Conservation (phyloP, 1,284 basidiomycete species). For the Ganoderma multipileum region DNA sequence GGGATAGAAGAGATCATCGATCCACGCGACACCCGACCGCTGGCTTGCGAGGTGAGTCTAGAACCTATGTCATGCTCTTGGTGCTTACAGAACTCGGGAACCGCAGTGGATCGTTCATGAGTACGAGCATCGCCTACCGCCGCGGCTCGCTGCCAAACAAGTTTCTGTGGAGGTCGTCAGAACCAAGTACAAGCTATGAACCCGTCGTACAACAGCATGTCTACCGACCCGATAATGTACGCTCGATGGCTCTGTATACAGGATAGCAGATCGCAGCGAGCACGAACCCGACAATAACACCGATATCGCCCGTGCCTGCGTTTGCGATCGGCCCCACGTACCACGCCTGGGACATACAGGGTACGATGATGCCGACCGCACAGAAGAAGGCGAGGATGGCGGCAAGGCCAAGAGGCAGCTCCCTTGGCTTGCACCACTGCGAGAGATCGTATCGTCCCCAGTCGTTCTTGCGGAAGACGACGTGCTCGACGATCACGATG, state of each 20-base stretch:
- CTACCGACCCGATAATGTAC: slow-evolving; percentile 16
- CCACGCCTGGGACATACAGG: slow-evolving; percentile 69
- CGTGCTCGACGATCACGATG: slow-evolving; percentile 63
- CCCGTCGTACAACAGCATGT: neutral
- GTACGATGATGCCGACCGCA: slow-evolving; percentile 59
- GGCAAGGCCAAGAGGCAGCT: slow-evolving; percentile 54
- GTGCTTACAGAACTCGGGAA: neutral
- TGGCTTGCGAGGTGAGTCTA: slow-evolving; percentile 46
- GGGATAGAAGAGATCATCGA: slow-evolving; percentile 53
- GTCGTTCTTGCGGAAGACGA: slow-evolving; percentile 56
- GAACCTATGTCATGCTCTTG: neutral
- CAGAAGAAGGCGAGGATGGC: slow-evolving; percentile 57
- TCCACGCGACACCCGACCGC: slow-evolving; percentile 47
- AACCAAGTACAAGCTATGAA: slow-evolving; percentile 22
- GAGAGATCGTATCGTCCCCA: slow-evolving; percentile 44
- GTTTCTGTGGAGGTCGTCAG: neutral
- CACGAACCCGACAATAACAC: slow-evolving; percentile 55
- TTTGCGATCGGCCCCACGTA: slow-evolving; percentile 57
- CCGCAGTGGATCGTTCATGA: slow-evolving; percentile 24
- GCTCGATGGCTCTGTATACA: slow-evolving; percentile 48
- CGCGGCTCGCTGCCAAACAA: slow-evolving; percentile 11
- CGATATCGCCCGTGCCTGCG: slow-evolving; percentile 62
- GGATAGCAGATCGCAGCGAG: slow-evolving; percentile 50
- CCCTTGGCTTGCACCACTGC: slow-evolving; percentile 48
- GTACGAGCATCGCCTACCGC: slow-evolving; percentile 20